phyloP scores from a whole-genome alignment of 1,284 basidiomycete species.

The Apiotrichum veenhuisii region DNA sequence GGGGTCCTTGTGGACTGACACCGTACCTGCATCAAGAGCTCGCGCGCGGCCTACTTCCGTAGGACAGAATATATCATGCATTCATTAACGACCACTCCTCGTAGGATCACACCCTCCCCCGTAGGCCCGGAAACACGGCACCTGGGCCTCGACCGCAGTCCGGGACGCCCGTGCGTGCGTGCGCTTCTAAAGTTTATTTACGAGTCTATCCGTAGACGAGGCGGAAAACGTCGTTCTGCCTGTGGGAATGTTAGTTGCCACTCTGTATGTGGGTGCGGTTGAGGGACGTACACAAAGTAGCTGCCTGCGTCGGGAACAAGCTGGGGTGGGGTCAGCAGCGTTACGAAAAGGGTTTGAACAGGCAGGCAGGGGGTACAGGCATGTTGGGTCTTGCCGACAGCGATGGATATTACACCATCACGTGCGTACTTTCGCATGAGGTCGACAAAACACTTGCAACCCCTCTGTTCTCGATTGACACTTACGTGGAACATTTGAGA shows the following conservation, averaged over 20 bases:
- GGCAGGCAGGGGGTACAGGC: neutral
- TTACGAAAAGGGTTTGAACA: neutral
- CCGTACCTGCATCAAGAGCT: no score
- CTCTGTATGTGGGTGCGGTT: neutral
- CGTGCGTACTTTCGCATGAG: no score
- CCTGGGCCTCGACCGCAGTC: neutral
- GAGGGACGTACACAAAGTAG: constrained; percentile 65
- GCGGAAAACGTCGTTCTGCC: constrained; percentile 8
- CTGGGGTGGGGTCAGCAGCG: constrained; percentile 20
- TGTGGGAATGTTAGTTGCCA: neutral
- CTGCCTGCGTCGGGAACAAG: constrained; percentile 70
- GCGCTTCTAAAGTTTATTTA: neutral
- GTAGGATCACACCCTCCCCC: neutral
- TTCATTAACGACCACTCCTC: neutral
- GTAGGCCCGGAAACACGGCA: neutral
- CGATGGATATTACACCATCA: no score
- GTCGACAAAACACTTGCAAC: no score
- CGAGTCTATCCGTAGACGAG: constrained; percentile 28
- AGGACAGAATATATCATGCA: constrained; percentile 16
- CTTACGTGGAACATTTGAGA: constrained; percentile 78
- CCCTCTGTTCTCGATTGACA: constrained; percentile 1
- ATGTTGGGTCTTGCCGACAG: no score
- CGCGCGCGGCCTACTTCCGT: neutral
- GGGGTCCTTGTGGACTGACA: no score
- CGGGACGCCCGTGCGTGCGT: neutral